phyloP scores from a whole-genome alignment of 2,329 filamentous ascomycete species.

The Amauroascus niger region DNA sequence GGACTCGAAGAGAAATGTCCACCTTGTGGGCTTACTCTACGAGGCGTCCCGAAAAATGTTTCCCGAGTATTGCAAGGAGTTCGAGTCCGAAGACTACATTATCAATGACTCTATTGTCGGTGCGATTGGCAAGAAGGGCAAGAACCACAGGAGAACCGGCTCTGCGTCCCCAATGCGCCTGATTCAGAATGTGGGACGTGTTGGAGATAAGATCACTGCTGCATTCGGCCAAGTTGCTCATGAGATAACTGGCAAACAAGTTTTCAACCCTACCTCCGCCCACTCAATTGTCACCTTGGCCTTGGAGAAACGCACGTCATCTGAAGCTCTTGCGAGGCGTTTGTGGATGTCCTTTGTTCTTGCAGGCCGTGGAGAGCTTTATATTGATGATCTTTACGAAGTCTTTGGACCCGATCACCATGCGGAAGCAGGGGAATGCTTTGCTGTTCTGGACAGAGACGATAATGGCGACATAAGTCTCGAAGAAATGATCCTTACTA shows the following conservation, averaged over 20 bases:
- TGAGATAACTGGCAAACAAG: constrained; percentile 89
- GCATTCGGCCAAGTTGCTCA: constrained; percentile 87
- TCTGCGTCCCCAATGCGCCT: constrained; percentile 68
- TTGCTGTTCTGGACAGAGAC: constrained; percentile 70
- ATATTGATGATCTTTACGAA: constrained; percentile 71
- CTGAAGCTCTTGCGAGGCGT: constrained; percentile 84
- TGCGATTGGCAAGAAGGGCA: constrained; percentile 46
- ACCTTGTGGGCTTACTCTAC: constrained; percentile 73
- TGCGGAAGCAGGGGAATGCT: constrained; percentile 76
- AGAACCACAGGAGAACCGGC: constrained; percentile 45
- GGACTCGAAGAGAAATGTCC: constrained; percentile 77
- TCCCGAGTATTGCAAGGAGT: constrained; percentile 84
- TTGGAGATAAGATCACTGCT: constrained; percentile 88
- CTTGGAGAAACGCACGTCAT: constrained; percentile 70
- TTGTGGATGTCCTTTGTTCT: constrained; percentile 98
- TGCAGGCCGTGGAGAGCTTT: constrained; percentile 73
- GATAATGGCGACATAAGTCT: constrained; percentile 88
- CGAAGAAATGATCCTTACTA: constrained; percentile 86
- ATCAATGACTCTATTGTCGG: constrained; percentile 75
- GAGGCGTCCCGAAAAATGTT: constrained; percentile 83
- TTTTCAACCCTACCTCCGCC: constrained; percentile 84
- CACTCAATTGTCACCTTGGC: constrained; percentile 85
- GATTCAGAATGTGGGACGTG: constrained; percentile 63
- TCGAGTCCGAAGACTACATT: constrained; percentile 80
- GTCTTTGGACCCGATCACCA: constrained; percentile 69